These are phyloP conservation scores for Chalciporus sp. DNA, from an alignment of 1,284 basidiomycete genomes.

Conservation along the genomic window DNA sequence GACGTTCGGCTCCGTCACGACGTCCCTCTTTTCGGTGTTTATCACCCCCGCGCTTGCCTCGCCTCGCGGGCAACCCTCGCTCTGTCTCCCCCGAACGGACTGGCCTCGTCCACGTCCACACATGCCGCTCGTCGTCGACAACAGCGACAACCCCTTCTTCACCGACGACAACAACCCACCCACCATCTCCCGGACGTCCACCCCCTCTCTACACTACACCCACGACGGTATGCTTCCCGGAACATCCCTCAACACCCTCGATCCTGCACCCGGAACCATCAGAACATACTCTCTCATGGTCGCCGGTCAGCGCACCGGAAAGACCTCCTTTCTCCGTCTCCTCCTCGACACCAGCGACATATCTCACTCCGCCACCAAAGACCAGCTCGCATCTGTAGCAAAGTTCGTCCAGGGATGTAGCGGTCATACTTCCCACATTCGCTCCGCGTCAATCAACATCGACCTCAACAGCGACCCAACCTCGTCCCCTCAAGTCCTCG, in stretches of 20 bases:
- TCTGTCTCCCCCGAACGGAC: constrained; percentile 33
- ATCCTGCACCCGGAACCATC: constrained; percentile 21
- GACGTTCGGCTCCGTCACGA: constrained; percentile 40
- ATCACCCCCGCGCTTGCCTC: constrained; percentile 41
- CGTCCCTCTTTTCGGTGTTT: constrained; percentile 38
- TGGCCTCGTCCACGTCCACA: constrained; percentile 14
- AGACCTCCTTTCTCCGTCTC: constrained; percentile 79
- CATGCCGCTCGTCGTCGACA: constrained; percentile 38
- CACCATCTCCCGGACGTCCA: constrained; percentile 12
- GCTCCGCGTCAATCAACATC: constrained; percentile 67
- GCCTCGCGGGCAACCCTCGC: constrained; percentile 42
- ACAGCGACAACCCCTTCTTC: constrained; percentile 24
- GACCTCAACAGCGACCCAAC: constrained; percentile 52
- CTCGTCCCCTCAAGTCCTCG: constrained; percentile 48
- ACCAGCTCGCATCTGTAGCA: constrained; percentile 73
- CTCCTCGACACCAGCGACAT: constrained; percentile 74
- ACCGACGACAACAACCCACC: constrained; percentile 19
- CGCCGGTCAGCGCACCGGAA: constrained; percentile 73
- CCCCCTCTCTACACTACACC: constrained; percentile 27
- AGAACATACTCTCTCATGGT: constrained; percentile 70
- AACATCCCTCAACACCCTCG: constrained; percentile 27
- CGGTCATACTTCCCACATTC: constrained; percentile 67
- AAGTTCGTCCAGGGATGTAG: constrained; percentile 75
- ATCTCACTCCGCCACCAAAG: constrained; percentile 56
- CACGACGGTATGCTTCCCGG: constrained; percentile 32